phyloP scores from a whole-genome alignment of 1,284 basidiomycete genomes.

The Tremellales sp. region DNA sequence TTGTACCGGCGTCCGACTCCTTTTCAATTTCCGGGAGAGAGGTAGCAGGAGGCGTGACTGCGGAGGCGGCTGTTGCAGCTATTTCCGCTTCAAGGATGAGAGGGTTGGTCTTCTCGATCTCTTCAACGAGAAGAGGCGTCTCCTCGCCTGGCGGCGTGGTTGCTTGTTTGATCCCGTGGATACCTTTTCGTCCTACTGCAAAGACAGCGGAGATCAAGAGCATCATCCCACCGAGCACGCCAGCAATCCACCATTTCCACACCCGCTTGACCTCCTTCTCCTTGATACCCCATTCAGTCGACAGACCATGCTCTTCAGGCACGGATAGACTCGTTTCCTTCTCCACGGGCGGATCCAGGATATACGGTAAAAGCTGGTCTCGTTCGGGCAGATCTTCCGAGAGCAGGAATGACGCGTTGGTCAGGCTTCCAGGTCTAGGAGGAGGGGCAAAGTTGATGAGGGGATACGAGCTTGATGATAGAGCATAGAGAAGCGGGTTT shows the following conservation, averaged over 20 bases:
- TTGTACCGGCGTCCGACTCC: conserved; percentile 20
- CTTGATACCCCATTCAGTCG: conserved; percentile 3
- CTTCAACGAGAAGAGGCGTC: conserved; percentile 18
- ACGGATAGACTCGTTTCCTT: conserved; percentile 14
- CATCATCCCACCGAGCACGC: conserved; percentile 15
- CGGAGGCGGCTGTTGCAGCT: not conserved
- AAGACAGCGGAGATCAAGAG: conserved; percentile 18
- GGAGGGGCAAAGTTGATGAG: conserved; percentile 43
- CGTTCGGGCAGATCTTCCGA: conserved; percentile 32
- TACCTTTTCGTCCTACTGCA: conserved; percentile 12
- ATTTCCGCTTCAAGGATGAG: not conserved
- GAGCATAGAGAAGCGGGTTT: conserved; percentile 38
- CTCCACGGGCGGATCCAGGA: conserved; percentile 42
- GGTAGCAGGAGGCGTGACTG: conserved; percentile 7
- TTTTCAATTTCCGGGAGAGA: conserved; percentile 9
- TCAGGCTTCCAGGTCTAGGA: conserved; percentile 32
- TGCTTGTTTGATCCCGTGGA: conserved; percentile 6
- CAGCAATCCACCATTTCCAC: conserved; percentile 17
- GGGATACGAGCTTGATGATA: conserved; percentile 44
- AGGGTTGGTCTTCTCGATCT: not conserved
- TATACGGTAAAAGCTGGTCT: conserved; percentile 33
- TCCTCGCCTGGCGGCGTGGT: conserved; percentile 22
- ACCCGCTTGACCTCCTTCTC: conserved; percentile 4
- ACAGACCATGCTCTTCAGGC: not conserved
- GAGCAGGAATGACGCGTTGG: conserved; percentile 41